Evolutionary conservation across 1,284 basidiomycete species (phyloP), one percentile per base, ranked within the genome.

Genomic region (Leccinum ponderosum): DNA sequence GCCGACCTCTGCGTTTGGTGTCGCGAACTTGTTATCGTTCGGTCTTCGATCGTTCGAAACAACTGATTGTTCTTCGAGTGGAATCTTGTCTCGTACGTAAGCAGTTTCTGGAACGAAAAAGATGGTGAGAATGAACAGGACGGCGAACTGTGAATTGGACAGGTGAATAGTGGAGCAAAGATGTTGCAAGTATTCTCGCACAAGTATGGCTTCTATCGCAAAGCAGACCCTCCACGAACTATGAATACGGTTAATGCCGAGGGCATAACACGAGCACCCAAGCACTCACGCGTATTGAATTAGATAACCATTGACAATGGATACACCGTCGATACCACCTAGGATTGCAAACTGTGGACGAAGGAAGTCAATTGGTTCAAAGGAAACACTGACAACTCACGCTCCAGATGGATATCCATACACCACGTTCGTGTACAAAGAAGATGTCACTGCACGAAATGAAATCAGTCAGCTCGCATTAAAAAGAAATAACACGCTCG

Each of bases 201-300:
- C 35, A 35, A 55, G 25, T 27, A 31, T 37, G n/a, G 53, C 53
- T 55, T 55, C 53, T 37, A 55, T 55, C 22, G n/a, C 53, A 4
- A 55, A 55, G 35, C 53, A 55, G 35, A 17, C 35, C n/a, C 53
- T 33, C 53, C 53, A 55, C 25, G 35, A 55, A 12, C 53, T 55
- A 8, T 17, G 9, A 17, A 25, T 25, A 55, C 3, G 22, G n/a
- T 39, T 17, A 17, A 4, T 27, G 2, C 53, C 22, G 15, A 39
- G 35, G 42, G 11, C 6, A 25, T n/a, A n/a, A 27, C 35, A 27
- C 17, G 2, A 39, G 33, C 15, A 27, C 5, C 25, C 14, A 27
- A 6, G 35, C 25, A 39, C 53, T 37, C 22, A 55, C 53, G 11
- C 35, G 22, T 39, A 55, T 55, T 55, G 35, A 39, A 55, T 55